Evolutionary conservation across 192 early-diverging fungal species (phyloP).

Genomic region (Geosiphon pyriformis): DNA sequence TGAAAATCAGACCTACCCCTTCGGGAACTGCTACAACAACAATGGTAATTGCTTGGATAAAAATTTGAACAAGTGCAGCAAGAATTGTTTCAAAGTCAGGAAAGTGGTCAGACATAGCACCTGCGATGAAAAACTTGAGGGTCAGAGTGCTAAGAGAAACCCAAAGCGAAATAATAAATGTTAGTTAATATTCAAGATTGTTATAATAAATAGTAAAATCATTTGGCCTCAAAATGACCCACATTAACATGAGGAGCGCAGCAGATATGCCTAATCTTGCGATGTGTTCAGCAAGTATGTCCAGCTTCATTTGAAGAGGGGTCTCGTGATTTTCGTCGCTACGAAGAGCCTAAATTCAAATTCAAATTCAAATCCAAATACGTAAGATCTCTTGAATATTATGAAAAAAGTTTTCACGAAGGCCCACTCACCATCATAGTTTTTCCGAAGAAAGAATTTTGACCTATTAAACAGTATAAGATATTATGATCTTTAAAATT

Average conservation of each 20-base stretch:
- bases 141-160: constrained; percentile 37
- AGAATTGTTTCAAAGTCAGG: constrained; percentile 50
- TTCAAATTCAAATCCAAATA: not conserved
- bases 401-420: not conserved
- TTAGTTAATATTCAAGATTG: constrained; percentile 1
- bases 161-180: not conserved
- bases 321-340: constrained; percentile 68
- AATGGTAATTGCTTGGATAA: constrained; percentile 78
- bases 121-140: constrained; percentile 57
- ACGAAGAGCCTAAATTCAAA: constrained; percentile 50
- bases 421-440: constrained; percentile 63
- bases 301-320: constrained; percentile 91
- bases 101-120: constrained; percentile 50
- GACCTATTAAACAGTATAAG: not conserved
- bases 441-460: constrained; percentile 81
- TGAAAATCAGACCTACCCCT: constrained; percentile 40
- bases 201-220: constrained; percentile 34
- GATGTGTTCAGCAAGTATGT: constrained; percentile 85
- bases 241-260: constrained; percentile 79
- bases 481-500: not conserved
- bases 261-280: constrained; percentile 86
- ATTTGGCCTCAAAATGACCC: not conserved
- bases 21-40: constrained; percentile 83
- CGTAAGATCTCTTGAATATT: not conserved
- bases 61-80: constrained; percentile 58